These are phyloP conservation scores for Nigrospora osmanthi DNA, from an alignment of 2,329 filamentous ascomycete genomes.

Conservation along the genomic window DNA sequence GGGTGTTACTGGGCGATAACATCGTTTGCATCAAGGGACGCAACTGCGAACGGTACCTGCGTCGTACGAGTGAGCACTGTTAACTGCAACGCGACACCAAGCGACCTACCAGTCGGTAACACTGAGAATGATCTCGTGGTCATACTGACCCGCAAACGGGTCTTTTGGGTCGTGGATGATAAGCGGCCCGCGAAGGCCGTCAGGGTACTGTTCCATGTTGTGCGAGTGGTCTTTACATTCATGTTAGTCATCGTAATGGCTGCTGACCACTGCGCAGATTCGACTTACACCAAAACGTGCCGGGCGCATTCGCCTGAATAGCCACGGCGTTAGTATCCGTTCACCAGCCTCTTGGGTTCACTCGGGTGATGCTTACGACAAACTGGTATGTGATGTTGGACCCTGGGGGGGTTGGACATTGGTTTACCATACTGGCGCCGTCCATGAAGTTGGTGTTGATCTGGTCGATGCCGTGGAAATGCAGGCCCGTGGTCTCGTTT, in stretches of 20 bases:
- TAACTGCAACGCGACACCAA: neutral
- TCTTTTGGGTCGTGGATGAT: conserved; percentile 51
- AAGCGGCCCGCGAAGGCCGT: conserved; percentile 55
- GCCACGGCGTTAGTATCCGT: neutral
- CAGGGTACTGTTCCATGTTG: conserved; percentile 56
- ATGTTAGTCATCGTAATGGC: too few species aligned
- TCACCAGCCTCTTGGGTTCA: neutral
- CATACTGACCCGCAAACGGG: conserved; percentile 43
- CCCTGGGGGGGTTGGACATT: conserved; percentile 48
- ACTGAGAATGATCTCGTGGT: conserved; percentile 51
- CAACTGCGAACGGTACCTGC: conserved; percentile 34
- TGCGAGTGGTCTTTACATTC: conserved; percentile 48
- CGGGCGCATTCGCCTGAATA: conserved; percentile 27
- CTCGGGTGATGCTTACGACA: conserved; percentile 26
- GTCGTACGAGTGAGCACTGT: neutral
- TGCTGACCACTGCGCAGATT: neutral
- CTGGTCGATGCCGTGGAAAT: conserved; percentile 57
- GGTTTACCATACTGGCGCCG: conserved; percentile 46
- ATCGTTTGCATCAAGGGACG: conserved; percentile 28
- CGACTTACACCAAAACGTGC: conserved; percentile 38
- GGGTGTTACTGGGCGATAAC: conserved; percentile 29
- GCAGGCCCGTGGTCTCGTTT: conserved; percentile 43
- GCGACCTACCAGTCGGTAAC: conserved; percentile 46
- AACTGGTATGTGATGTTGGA: conserved; percentile 49
- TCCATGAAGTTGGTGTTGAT: conserved; percentile 53